Conservation (phyloP, 495 filamentous ascomycete genomes). For the Letharia lupina region DNA sequence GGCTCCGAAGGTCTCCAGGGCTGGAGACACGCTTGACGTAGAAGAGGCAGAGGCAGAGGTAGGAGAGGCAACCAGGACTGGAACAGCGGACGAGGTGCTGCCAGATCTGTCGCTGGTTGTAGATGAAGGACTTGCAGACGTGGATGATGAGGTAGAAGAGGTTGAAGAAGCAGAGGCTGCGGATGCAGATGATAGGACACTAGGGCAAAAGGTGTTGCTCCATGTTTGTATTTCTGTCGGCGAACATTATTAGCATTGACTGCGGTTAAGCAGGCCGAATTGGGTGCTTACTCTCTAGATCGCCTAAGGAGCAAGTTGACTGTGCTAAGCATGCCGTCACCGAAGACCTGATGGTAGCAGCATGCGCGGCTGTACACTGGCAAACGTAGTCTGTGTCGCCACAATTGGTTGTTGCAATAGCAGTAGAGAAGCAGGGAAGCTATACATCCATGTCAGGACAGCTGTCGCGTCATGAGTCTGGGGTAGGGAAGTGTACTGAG, state of each 20-base stretch:
- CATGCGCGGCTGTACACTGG: slow-evolving; percentile 15
- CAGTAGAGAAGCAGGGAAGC: slow-evolving; percentile 17
- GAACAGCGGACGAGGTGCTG: neutral
- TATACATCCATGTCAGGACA: slow-evolving; percentile 10
- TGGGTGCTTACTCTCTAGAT: slow-evolving; percentile 9
- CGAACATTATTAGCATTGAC: slow-evolving; percentile 3
- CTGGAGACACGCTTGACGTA: neutral
- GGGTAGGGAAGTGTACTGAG: slow-evolving; percentile 10
- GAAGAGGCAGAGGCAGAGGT: neutral
- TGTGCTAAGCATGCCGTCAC: slow-evolving; percentile 16
- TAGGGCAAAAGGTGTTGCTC: slow-evolving; percentile 19
- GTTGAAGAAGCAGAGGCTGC: slow-evolving; percentile 2
- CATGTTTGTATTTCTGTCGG: slow-evolving; percentile 13
- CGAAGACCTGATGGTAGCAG: slow-evolving; percentile 13
- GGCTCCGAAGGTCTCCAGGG: slow-evolving; percentile 7
- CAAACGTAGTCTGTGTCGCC: slow-evolving; percentile 16
- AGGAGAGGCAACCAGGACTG: neutral
- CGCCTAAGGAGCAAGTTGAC: slow-evolving; percentile 17
- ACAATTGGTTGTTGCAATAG: slow-evolving; percentile 12
- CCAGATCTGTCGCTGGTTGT: neutral
- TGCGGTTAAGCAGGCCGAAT: neutral
- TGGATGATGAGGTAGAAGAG: neutral
- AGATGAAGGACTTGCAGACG: slow-evolving; percentile 1
- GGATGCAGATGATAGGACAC: slow-evolving; percentile 14
- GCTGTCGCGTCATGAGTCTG: neutral